These are phyloP conservation scores for Saccharomycopsis fermentans DNA, from an alignment of 805 yeast species.

Conservation along the genomic window DNA sequence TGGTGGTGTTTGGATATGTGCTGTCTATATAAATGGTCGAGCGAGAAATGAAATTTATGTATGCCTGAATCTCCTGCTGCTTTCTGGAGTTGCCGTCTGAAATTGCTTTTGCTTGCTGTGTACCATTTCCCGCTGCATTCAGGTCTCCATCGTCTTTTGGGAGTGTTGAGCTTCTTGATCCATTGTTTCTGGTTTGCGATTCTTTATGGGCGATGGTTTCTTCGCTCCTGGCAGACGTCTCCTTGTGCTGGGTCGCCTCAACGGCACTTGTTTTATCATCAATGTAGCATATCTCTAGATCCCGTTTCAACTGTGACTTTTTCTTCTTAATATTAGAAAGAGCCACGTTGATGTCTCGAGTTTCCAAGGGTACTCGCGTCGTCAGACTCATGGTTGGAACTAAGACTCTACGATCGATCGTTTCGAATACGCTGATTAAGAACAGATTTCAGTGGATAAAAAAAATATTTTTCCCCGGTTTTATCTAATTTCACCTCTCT, in stretches of 20 bases:
- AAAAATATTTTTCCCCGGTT: too few relatives aligned
- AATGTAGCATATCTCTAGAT: neutral
- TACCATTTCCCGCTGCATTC: neutral
- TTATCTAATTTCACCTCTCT: too few relatives aligned
- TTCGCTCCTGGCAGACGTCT: neutral
- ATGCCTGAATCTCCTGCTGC: neutral
- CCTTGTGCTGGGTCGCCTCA: neutral
- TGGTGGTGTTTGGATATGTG: neutral
- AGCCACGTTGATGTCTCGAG: neutral
- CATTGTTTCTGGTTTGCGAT: neutral
- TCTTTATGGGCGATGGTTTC: too few relatives aligned
- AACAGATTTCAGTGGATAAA: neutral
- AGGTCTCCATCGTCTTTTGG: neutral
- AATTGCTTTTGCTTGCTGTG: neutral
- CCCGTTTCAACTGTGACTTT: neutral
- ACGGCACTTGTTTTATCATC: neutral
- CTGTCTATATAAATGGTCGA: slow-evolving; percentile 5
- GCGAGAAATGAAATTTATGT: neutral
- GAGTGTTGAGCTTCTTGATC: neutral
- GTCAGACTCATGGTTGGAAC: neutral
- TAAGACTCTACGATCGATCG: neutral
- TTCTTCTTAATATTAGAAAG: neutral
- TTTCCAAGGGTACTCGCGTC: neutral
- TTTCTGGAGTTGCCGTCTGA: neutral
- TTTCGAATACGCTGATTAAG: neutral